A percentile compares a stretch with the other conserved stretches of the same genome.
phyloP scores from a whole-genome alignment of 257 asterid genomes.

The Solanum virginianum region DNA sequence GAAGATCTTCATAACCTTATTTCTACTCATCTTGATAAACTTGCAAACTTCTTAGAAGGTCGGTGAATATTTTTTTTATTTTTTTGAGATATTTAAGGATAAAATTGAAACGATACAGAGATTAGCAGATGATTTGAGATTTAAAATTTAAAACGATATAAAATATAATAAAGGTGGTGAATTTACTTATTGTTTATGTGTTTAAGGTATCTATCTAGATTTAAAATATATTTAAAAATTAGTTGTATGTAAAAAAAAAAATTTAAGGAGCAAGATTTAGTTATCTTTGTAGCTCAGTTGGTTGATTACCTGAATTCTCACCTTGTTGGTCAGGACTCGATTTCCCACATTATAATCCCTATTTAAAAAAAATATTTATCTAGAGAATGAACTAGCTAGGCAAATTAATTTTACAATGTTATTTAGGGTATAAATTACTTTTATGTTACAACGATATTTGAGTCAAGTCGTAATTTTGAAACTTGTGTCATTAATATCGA shows the following conservation, averaged over 20 bases:
- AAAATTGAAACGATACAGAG: neutral
- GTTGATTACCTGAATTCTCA: too few species aligned
- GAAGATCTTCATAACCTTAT: constrained; percentile 46
- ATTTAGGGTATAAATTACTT: neutral
- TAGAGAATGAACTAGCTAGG: neutral
- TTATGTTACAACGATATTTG: neutral
- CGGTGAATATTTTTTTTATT: neutral
- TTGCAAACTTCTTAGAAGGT: constrained; percentile 56
- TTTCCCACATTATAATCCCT: too few species aligned
- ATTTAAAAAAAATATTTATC: too few species aligned
- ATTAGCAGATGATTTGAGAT: neutral
- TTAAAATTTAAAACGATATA: neutral
- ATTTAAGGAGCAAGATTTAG: too few species aligned
- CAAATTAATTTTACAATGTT: neutral
- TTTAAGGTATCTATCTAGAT: too few species aligned
- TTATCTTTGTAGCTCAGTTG: too few species aligned
- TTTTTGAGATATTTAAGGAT: neutral
- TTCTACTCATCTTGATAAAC: constrained; percentile 36
- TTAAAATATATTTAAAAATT: too few species aligned
- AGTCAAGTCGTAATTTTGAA: neutral
- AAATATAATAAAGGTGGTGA: neutral
- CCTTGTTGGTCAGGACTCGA: too few species aligned
- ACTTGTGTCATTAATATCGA: neutral
- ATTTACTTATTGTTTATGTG: neutral
- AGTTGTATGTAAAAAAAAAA: too few species aligned